Conservation (phyloP, 345 rosid genomes). For the Limnanthes douglasii region DNA sequence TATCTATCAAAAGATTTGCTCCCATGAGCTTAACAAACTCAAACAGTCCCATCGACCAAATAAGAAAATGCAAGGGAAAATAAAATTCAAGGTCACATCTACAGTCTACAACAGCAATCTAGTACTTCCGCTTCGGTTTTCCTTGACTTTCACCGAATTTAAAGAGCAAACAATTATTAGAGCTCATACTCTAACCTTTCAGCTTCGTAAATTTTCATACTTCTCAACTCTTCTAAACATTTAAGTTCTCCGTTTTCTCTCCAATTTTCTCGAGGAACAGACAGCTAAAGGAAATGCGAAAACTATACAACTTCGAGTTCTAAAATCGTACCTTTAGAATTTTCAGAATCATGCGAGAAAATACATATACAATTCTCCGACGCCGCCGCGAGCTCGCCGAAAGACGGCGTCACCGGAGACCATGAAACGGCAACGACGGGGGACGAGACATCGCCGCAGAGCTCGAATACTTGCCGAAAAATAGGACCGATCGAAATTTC, state of each 20-base stretch:
- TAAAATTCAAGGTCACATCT: too few species aligned
- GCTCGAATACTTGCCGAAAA: constrained; percentile 65
- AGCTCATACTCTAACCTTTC: too few species aligned
- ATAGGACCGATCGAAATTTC: constrained; percentile 45
- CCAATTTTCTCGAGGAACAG: constrained; percentile 3
- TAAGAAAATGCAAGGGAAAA: too few species aligned
- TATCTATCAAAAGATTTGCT: too few species aligned
- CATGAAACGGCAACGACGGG: constrained; percentile 57
- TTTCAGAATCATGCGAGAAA: constrained; percentile 26
- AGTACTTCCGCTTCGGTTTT: too few species aligned
- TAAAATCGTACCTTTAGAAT: constrained; percentile 27
- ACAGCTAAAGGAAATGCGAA: background rate
- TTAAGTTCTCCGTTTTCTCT: background rate
- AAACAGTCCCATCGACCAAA: too few species aligned
- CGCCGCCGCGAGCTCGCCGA: constrained; percentile 76
- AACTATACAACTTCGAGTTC: background rate
- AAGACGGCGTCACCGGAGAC: constrained; percentile 58
- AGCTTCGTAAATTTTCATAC: too few species aligned
- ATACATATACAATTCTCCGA: constrained; percentile 36
- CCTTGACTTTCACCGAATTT: too few species aligned
- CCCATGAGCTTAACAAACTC: too few species aligned
- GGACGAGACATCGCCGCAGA: constrained; percentile 24
- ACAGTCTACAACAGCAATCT: too few species aligned
- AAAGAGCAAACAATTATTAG: too few species aligned
- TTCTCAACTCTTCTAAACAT: background rate